Evolutionary conservation across 1,139 yeast genomes (phyloP), one percentile per base, ranked within the genome.

Genomic region (Hemisphaericaspora subhashii): DNA sequence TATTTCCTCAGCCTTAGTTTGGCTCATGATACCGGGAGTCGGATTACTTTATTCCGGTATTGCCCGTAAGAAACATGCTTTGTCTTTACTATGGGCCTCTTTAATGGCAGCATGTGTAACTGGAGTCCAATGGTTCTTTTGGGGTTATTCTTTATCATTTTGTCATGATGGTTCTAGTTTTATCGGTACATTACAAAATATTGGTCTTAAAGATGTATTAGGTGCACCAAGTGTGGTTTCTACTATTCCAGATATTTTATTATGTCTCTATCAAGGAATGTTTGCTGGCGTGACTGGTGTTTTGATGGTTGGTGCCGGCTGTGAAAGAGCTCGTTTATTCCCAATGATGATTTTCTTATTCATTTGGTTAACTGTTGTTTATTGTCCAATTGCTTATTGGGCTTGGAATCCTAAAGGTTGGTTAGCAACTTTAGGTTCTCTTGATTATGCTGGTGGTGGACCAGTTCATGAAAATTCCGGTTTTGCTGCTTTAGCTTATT

Each of bases 391-490:
- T 60, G 98, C 98, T 12, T 86, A 85, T 71, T 90, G 98, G 98
- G 86, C 95, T 21, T 92, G 98, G 98, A 92, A 90, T 61, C 76
- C 81, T 23, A 77, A 77, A 42, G 98, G 98, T 36, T 92, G 98
- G 98, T 74, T 90, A 48, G 77, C 74, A 41, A 69, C 67, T 35
- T 73, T 90, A 42, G 98, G 98, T 47, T 82, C 89, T 24, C 77
- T 88, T 44, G 98, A 92, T 67, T 92, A 87, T 60, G 98, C 98
- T 27, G 98, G 98, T 55, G 97, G 98, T 58, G 96, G 97, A 46
- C 96, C 98, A 47, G 98, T 92, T 44, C 98, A 92, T 68, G 88
- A 87, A 69, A 73, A 88, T 53, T 86, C 96, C 27, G 98, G 98
- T 51, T 86, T 85, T 53, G 95, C 95, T 55, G 98, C 97, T 31